These are phyloP conservation scores for Cercospora sp. DNA, from an alignment of 2,329 filamentous ascomycete genomes.

Conservation along the genomic window DNA sequence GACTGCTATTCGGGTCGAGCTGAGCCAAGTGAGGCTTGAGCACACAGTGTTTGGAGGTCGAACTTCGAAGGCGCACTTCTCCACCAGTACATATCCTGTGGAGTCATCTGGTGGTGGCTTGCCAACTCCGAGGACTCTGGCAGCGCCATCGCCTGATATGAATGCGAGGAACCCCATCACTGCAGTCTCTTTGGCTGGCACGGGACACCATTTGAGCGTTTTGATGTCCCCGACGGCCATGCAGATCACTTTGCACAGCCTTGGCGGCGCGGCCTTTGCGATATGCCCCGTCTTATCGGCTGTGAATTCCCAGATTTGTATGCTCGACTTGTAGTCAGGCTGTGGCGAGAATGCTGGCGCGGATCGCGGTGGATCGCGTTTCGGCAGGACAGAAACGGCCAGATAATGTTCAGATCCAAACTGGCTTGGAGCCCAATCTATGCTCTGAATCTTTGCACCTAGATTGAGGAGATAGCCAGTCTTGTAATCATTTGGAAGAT, in stretches of 20 bases:
- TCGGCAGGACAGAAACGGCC: slow-evolving; percentile 44
- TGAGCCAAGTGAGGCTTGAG: slow-evolving; percentile 59
- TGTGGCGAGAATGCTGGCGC: slow-evolving; percentile 55
- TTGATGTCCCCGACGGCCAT: slow-evolving; percentile 59
- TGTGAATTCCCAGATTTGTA: slow-evolving; percentile 62
- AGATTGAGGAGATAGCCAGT: slow-evolving; percentile 58
- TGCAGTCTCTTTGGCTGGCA: slow-evolving; percentile 37
- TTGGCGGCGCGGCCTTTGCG: slow-evolving; percentile 47
- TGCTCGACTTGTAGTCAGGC: slow-evolving; percentile 49
- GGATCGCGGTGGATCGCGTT: slow-evolving; percentile 31
- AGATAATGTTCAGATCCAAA: slow-evolving; percentile 56
- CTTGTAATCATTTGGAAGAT: slow-evolving; percentile 17
- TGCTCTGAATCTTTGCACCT: slow-evolving; percentile 54
- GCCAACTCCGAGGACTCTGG: slow-evolving; percentile 57
- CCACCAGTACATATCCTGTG: slow-evolving; percentile 44
- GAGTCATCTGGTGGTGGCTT: slow-evolving; percentile 23
- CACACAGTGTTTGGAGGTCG: slow-evolving; percentile 55
- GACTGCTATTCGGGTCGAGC: slow-evolving; percentile 55
- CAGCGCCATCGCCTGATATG: slow-evolving; percentile 59
- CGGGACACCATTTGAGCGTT: slow-evolving; percentile 58
- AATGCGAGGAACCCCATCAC: slow-evolving; percentile 57
- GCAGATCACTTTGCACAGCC: slow-evolving; percentile 54
- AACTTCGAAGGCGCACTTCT: slow-evolving; percentile 52
- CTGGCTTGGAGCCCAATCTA: slow-evolving; percentile 48
- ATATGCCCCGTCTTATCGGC: slow-evolving; percentile 43